phyloP scores from a whole-genome alignment of 176 grass and related monocot species.

The Guadua angustifolia region DNA sequence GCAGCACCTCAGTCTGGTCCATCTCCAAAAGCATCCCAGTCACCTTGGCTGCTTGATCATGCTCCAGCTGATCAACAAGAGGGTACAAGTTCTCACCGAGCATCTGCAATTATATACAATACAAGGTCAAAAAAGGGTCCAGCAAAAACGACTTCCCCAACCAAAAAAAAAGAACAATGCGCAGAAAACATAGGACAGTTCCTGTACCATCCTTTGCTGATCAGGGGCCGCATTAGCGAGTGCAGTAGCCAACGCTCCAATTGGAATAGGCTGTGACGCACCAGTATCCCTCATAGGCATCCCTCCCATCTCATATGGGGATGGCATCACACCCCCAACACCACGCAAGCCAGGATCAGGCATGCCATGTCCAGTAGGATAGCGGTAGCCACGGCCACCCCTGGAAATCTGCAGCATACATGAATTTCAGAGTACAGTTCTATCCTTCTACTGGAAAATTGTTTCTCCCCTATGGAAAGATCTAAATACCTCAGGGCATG shows the following conservation, averaged over 20 bases:
- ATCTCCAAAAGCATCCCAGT: constrained; percentile 99
- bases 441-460: no score
- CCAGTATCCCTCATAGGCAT: constrained; percentile 60
- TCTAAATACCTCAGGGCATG: background rate
- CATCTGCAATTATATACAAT: constrained; percentile 53
- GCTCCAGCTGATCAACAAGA: constrained; percentile 87
- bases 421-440: background rate
- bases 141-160: background rate
- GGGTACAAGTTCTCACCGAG: constrained; percentile 96
- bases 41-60: constrained; percentile 84
- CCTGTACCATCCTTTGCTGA: constrained; percentile 76
- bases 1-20: constrained; percentile 92
- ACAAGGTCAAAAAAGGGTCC: background rate
- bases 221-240: constrained; percentile 75
- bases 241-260: constrained; percentile 75
- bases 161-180: background rate
- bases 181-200: background rate
- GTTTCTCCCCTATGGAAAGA: background rate
- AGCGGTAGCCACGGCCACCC: constrained; percentile 66
- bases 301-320: constrained; percentile 63
- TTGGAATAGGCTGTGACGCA: constrained; percentile 59
- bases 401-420: constrained; percentile 63
- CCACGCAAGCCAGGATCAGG: constrained; percentile 55
- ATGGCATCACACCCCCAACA: constrained; percentile 62
- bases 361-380: constrained; percentile 59